Evolutionary conservation across 192 early-diverging fungal genomes (phyloP).

Genomic region (Rhizophagus sp.): DNA sequence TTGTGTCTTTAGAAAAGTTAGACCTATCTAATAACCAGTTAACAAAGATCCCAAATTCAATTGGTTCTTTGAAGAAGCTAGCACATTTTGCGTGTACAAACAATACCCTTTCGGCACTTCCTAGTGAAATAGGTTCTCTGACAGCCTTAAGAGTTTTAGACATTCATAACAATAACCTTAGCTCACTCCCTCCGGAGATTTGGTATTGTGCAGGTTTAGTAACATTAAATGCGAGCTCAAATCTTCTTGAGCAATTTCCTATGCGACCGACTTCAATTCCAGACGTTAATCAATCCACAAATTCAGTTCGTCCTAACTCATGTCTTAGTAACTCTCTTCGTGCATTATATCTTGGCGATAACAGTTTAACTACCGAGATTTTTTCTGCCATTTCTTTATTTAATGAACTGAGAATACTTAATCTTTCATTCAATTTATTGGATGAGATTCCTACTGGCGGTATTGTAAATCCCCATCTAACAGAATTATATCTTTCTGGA

Average conservation of each 20-base stretch:
- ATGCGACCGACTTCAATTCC: slow-evolving; percentile 47
- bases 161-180: slow-evolving; percentile 77
- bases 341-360: slow-evolving; percentile 78
- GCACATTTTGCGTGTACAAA: slow-evolving; percentile 61
- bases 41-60: slow-evolving; percentile 61
- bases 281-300: slow-evolving; percentile 11
- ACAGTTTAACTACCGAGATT: slow-evolving; percentile 79
- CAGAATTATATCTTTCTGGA: slow-evolving; percentile 80
- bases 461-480: slow-evolving; percentile 68
- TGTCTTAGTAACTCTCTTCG: slow-evolving; percentile 60
- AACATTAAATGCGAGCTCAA: slow-evolving; percentile 78
- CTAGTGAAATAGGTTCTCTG: slow-evolving; percentile 68
- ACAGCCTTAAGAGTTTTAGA: slow-evolving; percentile 63
- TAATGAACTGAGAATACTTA: slow-evolving; percentile 74
- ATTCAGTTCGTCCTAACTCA: slow-evolving; percentile 28
- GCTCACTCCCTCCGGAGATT: slow-evolving; percentile 70
- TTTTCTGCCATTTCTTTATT: slow-evolving; percentile 74
- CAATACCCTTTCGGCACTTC: slow-evolving; percentile 68
- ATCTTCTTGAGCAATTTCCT: slow-evolving; percentile 80
- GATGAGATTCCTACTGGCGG: slow-evolving; percentile 80
- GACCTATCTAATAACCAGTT: slow-evolving; percentile 73
- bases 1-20: slow-evolving; percentile 57
- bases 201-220: slow-evolving; percentile 72
- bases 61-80: slow-evolving; percentile 57
- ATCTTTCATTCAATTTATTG: slow-evolving; percentile 81